A percentile compares a stretch with the other conserved stretches of the same genome.
Evolutionary conservation across 208 protist species (phyloP).

Genomic region (Acanthamoeba royreba): DNA sequence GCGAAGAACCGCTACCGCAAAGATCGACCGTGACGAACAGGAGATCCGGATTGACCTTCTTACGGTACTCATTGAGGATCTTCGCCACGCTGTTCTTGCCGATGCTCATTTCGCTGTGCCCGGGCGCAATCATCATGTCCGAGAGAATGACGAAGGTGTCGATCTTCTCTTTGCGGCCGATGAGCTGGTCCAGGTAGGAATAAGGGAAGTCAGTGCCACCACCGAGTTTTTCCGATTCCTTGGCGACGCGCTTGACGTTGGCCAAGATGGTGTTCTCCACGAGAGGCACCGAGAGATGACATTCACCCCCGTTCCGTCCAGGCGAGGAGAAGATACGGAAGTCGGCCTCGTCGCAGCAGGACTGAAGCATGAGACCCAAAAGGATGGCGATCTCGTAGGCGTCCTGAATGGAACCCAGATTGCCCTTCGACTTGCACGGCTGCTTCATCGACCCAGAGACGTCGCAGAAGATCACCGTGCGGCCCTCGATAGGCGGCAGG

Average conservation of each 20-base stretch:
- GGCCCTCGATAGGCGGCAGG: slow-evolving; percentile 86
- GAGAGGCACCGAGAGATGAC: background rate
- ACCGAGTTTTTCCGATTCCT: background rate
- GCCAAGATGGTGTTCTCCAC: slow-evolving; percentile 52
- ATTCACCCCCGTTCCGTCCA: background rate
- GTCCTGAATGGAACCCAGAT: slow-evolving; percentile 64
- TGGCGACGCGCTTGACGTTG: slow-evolving; percentile 47
- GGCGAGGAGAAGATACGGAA: slow-evolving; percentile 53
- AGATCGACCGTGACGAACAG: slow-evolving; percentile 87
- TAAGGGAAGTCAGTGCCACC: slow-evolving; percentile 36
- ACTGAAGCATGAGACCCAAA: slow-evolving; percentile 86
- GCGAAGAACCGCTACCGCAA: background rate
- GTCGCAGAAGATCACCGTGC: slow-evolving; percentile 85
- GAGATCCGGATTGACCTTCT: slow-evolving; percentile 84
- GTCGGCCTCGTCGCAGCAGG: slow-evolving; percentile 83
- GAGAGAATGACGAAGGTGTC: slow-evolving; percentile 56
- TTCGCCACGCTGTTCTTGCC: slow-evolving; percentile 60
- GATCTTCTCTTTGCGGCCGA: slow-evolving; percentile 7
- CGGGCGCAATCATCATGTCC: slow-evolving; percentile 35
- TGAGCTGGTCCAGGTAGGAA: slow-evolving; percentile 42
- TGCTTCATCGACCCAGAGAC: slow-evolving; percentile 60
- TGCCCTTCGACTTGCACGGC: background rate
- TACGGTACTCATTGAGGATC: slow-evolving; percentile 85
- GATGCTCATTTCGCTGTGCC: background rate
- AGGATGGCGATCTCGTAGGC: slow-evolving; percentile 82